Evolutionary conservation across 257 asterid genomes (phyloP), one percentile per base, ranked within the genome.

Genomic region (Ilex asprella): DNA sequence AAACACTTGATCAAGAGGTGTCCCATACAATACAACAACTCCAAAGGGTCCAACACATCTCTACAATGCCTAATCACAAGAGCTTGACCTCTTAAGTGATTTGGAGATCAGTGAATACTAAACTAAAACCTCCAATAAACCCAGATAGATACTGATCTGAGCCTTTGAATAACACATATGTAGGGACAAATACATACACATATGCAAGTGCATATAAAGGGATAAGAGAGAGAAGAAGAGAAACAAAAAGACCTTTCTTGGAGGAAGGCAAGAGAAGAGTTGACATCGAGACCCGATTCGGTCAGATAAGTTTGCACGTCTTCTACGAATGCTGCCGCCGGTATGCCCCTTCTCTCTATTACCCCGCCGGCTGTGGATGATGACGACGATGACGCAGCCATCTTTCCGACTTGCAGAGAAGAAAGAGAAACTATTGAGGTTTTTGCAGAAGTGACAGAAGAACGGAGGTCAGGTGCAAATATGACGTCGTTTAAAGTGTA

Each of bases 301-400:
- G 86, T 68, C 32, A 92, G 84, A 77, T 89, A 92, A 5, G 85
- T 76, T 67, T 86, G 96, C 13, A 92, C 95, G 70, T 92, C 97
- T 68, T 89, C 93, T 8, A 91, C 98, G 59, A 91, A 91, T 64
- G 86, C 64, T 69, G 97, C 96, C 56, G 94, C 89, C 67, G 96
- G 96, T 47, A 92, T 85, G n/a, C 96, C 97, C 68, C 96, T 79
- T 55, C 96, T 81, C 84, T 86, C 94, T 60, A 81, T 43, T 56
- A 67, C 62, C 56, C 68, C 65, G 57, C 54, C 61, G 12, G 16
- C 54, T 3, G 60, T 2, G 15, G 57, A 41, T 13, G 61, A 16
- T 2, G 64, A 58, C 12, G 63, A 31, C 16, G 85, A 67, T 53
- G 73, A 71, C 61, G 82, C 65, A 69, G 75, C 65, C 41, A 35